These are phyloP conservation scores for Murraya paniculata DNA, from an alignment of 345 rosid species.

Conservation along the genomic window DNA sequence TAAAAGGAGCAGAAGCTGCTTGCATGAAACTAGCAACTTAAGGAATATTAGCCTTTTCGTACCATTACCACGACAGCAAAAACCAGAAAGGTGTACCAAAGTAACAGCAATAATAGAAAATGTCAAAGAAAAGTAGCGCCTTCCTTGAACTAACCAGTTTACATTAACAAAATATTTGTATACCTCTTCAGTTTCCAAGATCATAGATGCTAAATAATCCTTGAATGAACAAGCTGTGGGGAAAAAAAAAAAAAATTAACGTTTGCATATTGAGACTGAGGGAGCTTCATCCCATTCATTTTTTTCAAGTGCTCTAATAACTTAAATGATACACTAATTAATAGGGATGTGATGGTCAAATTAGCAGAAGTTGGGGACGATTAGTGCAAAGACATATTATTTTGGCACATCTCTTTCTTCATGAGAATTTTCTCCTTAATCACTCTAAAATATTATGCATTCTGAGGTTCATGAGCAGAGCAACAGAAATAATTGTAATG, in stretches of 20 bases:
- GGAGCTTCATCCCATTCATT: background rate
- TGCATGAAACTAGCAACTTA: background rate
- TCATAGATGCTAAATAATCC: background rate
- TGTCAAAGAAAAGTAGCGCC: background rate
- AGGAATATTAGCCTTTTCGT: background rate
- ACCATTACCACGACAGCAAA: background rate
- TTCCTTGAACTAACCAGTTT: background rate
- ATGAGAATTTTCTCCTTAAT: background rate
- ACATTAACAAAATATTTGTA: background rate
- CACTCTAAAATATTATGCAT: background rate
- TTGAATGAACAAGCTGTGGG: background rate
- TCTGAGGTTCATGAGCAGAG: background rate
- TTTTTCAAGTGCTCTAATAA: background rate
- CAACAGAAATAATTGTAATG: background rate
- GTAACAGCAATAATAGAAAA: background rate
- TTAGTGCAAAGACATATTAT: too few species aligned
- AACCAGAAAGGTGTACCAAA: background rate
- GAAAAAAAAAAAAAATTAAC: background rate
- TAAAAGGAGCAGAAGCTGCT: background rate
- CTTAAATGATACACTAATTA: background rate
- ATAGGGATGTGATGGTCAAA: background rate
- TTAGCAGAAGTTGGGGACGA: background rate
- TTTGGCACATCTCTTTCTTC: background rate
- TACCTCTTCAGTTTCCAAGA: background rate
- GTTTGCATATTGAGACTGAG: background rate